Base-by-base conservation (phyloP, 2,329 filamentous ascomycete genomes). In the Chaetomium globosum region DNA sequence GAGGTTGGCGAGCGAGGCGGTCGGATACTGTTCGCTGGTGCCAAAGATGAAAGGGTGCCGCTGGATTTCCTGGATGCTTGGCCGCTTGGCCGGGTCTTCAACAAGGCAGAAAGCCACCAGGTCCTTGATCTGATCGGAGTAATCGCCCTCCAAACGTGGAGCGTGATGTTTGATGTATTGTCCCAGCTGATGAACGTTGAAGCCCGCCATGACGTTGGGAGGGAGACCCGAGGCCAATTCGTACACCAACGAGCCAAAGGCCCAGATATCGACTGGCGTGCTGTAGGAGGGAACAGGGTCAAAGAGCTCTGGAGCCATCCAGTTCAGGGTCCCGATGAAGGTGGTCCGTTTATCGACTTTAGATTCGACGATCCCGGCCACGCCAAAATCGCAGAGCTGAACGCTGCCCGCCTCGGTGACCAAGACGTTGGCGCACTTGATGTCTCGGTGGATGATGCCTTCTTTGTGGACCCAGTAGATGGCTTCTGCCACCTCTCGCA, bases 301-400 rank as follows among this genome's bases (percentile, higher is more conserved):
- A 70, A 90, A 88, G 13, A 94, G 81, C 72, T 95, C 92, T 0
- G 89, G 90, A 0, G 92, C 90, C 91, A 95, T 93, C 89, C 91
- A 95, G 76, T 93, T 88, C 3, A 89, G 89, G 0, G 92, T 95
- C 26, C 91, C 91, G 63, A 94, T 90, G 57, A 94, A 89, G 0
- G 91, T 94, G 4, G 89, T 89, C 61, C 91, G 82, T 77, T 95
- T 95, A 71, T 90, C 88, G 62, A 88, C 83, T 70, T 90, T 89
- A 51, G 83, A 89, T 74, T 93, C 90, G 64, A 93, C 85, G 55
- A 92, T 86, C 53, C 89, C 90, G 33, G 91, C 90, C 56, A 95
- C 90, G 69, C 92, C 91, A 75, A 95, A 95, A 74, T 95, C 91
- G 74, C 91, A 93, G 39, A 95, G 83, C 75, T 95, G 91, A 8